A percentile compares a stretch with the other conserved stretches of the same genome.
These are phyloP conservation scores for Yamadazyma taylorii DNA, from an alignment of 1,139 yeast species.

Conservation along the genomic window DNA sequence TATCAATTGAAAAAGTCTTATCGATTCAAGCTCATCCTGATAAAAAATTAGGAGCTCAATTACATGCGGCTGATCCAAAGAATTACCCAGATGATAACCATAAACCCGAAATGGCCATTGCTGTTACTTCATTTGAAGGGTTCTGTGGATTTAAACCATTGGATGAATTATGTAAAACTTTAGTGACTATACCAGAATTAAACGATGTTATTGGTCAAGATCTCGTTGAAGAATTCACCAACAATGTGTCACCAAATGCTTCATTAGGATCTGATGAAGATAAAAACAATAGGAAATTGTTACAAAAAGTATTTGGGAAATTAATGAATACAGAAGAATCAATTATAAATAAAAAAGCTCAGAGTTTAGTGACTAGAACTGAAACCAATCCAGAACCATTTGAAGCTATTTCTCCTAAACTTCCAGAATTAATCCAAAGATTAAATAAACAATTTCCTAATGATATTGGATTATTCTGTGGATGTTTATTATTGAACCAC, in stretches of 20 bases:
- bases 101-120: constrained; percentile 99
- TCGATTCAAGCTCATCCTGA: constrained; percentile 99
- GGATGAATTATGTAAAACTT: constrained; percentile 65
- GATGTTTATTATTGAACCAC: constrained; percentile 88
- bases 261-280: constrained; percentile 49
- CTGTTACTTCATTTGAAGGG: constrained; percentile 93
- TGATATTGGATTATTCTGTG: constrained; percentile 95
- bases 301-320: constrained; percentile 73
- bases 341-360: constrained; percentile 54
- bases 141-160: constrained; percentile 97
- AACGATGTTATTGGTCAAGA: constrained; percentile 66
- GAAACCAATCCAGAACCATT: constrained; percentile 48
- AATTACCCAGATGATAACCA: constrained; percentile 98
- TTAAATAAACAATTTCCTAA: constrained; percentile 86
- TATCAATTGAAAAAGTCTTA: constrained; percentile 88
- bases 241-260: constrained; percentile 48
- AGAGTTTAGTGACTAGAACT: constrained; percentile 63
- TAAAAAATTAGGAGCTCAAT: constrained; percentile 71
- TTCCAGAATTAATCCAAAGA: constrained; percentile 72
- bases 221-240: constrained; percentile 50
- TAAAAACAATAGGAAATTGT: constrained; percentile 54
- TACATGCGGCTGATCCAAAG: constrained; percentile 81
- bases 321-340: constrained; percentile 77
- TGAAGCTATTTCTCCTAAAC: constrained; percentile 42
- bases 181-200: constrained; percentile 75